A percentile compares a stretch with the other conserved stretches of the same genome.
Conservation (phyloP, 208 protist genomes). For the Strigomonas culicis region DNA sequence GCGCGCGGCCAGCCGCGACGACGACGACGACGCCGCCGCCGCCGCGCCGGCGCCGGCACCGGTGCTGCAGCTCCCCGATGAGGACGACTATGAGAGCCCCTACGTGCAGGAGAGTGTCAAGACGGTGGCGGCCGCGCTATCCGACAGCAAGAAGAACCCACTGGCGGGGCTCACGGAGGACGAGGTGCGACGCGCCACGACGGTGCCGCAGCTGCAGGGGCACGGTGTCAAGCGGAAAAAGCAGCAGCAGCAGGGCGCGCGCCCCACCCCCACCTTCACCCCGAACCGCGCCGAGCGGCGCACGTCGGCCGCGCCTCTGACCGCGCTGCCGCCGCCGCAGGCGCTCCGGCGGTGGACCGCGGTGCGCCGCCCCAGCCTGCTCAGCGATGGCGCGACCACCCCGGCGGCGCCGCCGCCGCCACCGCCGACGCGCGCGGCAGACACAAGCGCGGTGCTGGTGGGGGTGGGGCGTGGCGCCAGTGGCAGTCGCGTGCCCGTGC, state of each 20-base stretch:
- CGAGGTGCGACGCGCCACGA: slow-evolving; percentile 11
- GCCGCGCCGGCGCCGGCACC: not conserved
- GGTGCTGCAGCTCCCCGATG: slow-evolving; percentile 28
- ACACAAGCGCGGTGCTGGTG: not conserved
- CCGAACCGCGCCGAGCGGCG: not conserved
- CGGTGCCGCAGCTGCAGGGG: slow-evolving; percentile 15
- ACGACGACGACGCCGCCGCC: not conserved
- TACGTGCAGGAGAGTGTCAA: slow-evolving; percentile 24
- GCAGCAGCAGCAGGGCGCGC: not conserved
- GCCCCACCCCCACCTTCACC: not conserved
- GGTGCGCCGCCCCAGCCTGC: no score
- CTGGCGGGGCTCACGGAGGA: slow-evolving; percentile 15
- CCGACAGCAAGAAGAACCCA: no score
- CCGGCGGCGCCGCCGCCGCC: not conserved
- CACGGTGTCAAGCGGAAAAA: not conserved
- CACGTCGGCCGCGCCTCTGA: not conserved
- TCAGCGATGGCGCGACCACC: no score
- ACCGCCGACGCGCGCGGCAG: not conserved
- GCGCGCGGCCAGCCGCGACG: not conserved
- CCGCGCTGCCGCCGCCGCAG: slow-evolving; percentile 8
- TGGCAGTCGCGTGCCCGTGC: not conserved
- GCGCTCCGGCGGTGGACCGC: no score
- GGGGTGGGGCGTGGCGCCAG: not conserved
- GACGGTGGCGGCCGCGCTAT: slow-evolving; percentile 5
- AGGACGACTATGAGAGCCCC: slow-evolving; percentile 30